Evolutionary conservation across 163 green algal genomes (phyloP).

Genomic region (Picocystis sp.): DNA sequence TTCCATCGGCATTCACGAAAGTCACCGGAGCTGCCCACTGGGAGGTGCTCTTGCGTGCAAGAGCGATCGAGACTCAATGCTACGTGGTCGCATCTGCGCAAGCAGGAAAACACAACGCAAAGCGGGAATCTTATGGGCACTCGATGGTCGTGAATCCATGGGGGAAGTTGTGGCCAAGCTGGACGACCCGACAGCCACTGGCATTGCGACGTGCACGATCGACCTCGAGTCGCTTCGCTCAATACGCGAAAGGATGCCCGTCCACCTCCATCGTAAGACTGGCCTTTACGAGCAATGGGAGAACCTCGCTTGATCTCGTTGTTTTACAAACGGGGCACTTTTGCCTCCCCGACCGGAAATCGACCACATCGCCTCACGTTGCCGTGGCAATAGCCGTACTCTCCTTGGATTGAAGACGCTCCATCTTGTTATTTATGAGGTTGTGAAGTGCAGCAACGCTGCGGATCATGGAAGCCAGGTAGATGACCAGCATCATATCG

Average conservation of each 20-base stretch:
- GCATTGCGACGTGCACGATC: conserved; percentile 55
- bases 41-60: conserved; percentile 78
- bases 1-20: conserved; percentile 39
- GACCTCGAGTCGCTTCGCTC: conserved; percentile 31
- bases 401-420: background rate
- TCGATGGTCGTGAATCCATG: conserved; percentile 81
- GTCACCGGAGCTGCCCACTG: conserved; percentile 66
- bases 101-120: conserved; percentile 64
- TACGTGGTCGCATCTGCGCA: conserved; percentile 82
- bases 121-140: conserved; percentile 76
- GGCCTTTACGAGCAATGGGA: background rate
- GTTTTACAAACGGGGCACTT: no score
- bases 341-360: no score
- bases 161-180: conserved; percentile 54
- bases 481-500: conserved; percentile 95
- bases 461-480: conserved; percentile 76
- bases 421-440: conserved; percentile 93
- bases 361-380: no score
- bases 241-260: conserved; percentile 52
- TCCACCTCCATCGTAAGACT: conserved; percentile 27
- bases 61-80: conserved; percentile 80
- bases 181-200: conserved; percentile 35
- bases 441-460: conserved; percentile 81
- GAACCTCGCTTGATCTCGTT: no score
- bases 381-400: no score